Evolutionary conservation across 169 alveolate genomes (phyloP).

Genomic region (Cytauxzoon felis): DNA sequence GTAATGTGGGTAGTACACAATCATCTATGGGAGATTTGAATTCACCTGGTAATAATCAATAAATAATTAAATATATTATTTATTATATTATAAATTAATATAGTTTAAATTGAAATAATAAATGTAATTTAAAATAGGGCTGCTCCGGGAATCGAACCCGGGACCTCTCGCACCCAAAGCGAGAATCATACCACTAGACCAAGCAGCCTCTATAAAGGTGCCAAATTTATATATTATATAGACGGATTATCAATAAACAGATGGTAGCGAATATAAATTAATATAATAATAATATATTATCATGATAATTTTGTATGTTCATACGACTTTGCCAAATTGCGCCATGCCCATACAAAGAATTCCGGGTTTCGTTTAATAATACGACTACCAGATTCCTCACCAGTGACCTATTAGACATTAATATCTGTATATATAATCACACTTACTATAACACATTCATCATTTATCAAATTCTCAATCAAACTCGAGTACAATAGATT

Average conservation of each 20-base stretch:
- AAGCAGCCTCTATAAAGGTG: conserved; percentile 65
- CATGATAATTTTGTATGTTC: conserved; percentile 1
- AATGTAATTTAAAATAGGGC: conserved; percentile 66
- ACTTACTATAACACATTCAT: conserved; percentile 57
- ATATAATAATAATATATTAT: neutral
- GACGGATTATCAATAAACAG: neutral
- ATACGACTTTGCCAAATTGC: conserved; percentile 38
- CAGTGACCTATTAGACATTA: conserved; percentile 13
- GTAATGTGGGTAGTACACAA: conserved; percentile 25
- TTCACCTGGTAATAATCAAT: conserved; percentile 2
- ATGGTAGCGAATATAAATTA: neutral
- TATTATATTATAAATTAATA: neutral
- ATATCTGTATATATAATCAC: neutral
- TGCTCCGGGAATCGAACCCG: conserved; percentile 99
- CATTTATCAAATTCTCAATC: conserved; percentile 43
- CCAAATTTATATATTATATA: neutral
- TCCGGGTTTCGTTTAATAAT: conserved; percentile 30
- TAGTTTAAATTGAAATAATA: too few relatives aligned
- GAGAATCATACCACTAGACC: conserved; percentile 99
- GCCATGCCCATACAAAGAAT: conserved; percentile 65
- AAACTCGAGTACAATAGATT: conserved; percentile 26
- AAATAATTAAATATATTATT: neutral
- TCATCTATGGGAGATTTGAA: too few relatives aligned
- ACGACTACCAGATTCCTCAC: conserved; percentile 33
- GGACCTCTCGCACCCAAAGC: conserved; percentile 99